Conservation (phyloP, 179 eudicot genomes). For the Carnegiea gigantea region DNA sequence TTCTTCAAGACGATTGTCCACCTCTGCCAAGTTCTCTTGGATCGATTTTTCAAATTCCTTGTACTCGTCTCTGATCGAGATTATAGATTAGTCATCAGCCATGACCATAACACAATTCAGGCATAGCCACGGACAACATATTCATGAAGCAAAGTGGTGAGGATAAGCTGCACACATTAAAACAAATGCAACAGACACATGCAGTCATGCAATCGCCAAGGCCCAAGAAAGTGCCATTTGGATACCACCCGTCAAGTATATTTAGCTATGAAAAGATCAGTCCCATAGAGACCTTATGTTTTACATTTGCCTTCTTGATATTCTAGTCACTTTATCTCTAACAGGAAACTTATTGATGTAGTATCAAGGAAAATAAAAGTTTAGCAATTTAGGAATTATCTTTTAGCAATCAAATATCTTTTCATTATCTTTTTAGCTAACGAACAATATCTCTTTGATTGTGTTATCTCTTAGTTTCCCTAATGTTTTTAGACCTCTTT, state of each 20-base stretch:
- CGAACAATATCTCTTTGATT: no score
- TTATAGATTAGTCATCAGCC: conserved; percentile 11
- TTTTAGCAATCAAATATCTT: no score
- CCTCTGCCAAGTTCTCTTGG: conserved; percentile 73
- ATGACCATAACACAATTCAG: background rate
- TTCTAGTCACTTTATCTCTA: background rate
- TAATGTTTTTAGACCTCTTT: no score
- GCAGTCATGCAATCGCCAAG: background rate
- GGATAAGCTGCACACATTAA: background rate
- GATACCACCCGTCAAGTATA: background rate
- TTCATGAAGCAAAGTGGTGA: background rate
- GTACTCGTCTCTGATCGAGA: conserved; percentile 75
- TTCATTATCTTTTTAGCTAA: no score
- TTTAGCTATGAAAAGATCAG: background rate
- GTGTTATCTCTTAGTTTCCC: no score
- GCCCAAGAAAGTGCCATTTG: background rate
- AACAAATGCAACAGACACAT: background rate
- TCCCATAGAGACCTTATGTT: background rate
- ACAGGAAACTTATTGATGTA: background rate
- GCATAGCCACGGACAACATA: background rate
- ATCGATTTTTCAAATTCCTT: conserved; percentile 86
- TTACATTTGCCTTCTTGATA: background rate
- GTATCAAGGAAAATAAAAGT: no score
- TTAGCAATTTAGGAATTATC: no score
- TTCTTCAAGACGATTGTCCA: conserved; percentile 91